phyloP scores from a whole-genome alignment of 495 filamentous ascomycete species.

The Trichoderma asperelloides region DNA sequence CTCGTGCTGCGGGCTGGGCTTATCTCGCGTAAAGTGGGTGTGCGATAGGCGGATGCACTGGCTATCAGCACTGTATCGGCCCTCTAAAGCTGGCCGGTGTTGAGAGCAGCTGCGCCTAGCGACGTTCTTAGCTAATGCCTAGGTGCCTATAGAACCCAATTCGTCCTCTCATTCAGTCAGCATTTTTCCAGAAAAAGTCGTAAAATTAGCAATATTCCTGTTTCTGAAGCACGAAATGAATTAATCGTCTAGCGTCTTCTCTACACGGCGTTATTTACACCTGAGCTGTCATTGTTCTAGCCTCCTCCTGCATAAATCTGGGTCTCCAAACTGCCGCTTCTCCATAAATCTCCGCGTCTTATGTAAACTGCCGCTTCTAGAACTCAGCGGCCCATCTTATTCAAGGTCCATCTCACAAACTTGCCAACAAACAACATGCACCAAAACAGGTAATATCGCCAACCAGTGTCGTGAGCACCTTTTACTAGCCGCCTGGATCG shows the following conservation, averaged over 20 bases:
- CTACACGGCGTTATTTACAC: not conserved
- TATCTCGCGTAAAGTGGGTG: slow-evolving; percentile 4
- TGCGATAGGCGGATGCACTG: not conserved
- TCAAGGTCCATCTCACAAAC: slow-evolving; percentile 4
- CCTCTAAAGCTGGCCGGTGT: not conserved
- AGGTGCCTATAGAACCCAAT: not conserved
- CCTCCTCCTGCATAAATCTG: not conserved
- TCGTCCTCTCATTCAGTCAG: not conserved
- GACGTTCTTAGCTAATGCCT: not conserved
- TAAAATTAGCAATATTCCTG: not conserved
- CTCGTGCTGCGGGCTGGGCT: not conserved
- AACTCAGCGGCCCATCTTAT: not conserved
- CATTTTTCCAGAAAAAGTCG: not conserved
- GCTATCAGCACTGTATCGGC: not conserved
- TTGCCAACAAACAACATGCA: slow-evolving; percentile 5
- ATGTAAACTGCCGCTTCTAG: not conserved
- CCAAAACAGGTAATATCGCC: not conserved
- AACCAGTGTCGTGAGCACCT: slow-evolving; percentile 14
- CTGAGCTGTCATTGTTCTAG: not conserved
- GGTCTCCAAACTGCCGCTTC: not conserved
- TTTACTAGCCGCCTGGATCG: slow-evolving; percentile 14
- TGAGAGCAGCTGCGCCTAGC: not conserved
- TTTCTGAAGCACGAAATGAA: not conserved
- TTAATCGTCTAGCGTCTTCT: not conserved
- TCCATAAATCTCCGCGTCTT: not conserved